These are phyloP conservation scores for Fagus sylvatica DNA, from an alignment of 306 rosid genomes.

Conservation along the genomic window DNA sequence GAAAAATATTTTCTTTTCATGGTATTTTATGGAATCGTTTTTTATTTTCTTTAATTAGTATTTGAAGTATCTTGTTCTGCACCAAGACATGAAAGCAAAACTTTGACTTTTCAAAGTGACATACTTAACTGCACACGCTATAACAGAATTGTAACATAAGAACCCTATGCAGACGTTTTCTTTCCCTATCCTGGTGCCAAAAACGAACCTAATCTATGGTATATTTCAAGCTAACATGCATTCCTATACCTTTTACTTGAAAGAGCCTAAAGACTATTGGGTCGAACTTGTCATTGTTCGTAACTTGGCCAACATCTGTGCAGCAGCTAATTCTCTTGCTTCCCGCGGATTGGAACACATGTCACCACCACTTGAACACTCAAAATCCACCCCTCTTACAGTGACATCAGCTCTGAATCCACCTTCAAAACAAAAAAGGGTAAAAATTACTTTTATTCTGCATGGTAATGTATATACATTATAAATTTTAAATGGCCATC, in stretches of 20 bases:
- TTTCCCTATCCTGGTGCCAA: too few relatives aligned
- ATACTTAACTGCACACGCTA: too few relatives aligned
- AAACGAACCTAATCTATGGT: too few relatives aligned
- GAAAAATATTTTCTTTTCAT: too few relatives aligned
- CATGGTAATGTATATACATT: not conserved
- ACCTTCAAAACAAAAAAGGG: constrained; percentile 39
- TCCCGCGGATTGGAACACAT: constrained; percentile 27
- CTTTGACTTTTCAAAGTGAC: too few relatives aligned
- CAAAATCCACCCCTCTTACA: constrained; percentile 59
- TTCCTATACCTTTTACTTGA: not conserved
- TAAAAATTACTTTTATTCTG: not conserved
- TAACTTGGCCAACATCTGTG: constrained; percentile 30
- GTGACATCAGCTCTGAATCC: constrained; percentile 54
- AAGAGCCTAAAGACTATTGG: not conserved
- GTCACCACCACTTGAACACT: constrained; percentile 38
- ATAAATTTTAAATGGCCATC: too few relatives aligned
- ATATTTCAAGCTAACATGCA: not conserved
- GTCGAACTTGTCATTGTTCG: constrained; percentile 17
- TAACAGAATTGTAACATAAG: too few relatives aligned
- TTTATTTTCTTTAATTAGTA: too few relatives aligned
- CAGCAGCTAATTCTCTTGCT: constrained; percentile 66
- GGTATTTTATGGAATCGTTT: too few relatives aligned
- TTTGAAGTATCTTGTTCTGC: too few relatives aligned
- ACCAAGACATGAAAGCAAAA: too few relatives aligned
- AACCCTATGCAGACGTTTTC: too few relatives aligned